Evolutionary conservation across 1,139 yeast species (phyloP).

Genomic region (Debaryomyces nepalensis): DNA sequence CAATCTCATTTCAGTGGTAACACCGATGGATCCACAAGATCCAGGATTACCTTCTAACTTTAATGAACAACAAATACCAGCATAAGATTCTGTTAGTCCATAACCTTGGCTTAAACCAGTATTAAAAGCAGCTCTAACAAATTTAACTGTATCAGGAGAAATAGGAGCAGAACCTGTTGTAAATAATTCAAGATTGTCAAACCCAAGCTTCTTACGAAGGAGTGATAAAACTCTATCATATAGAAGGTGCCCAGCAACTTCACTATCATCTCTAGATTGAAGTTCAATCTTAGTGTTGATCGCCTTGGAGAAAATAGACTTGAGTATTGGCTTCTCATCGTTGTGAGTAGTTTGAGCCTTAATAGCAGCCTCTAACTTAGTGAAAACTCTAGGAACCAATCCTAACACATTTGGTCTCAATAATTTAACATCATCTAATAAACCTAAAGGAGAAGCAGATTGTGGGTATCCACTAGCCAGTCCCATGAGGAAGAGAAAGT

Average conservation of each 20-base stretch:
- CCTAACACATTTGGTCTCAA: constrained; percentile 42
- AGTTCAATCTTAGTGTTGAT: constrained; percentile 36
- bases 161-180: constrained; percentile 52
- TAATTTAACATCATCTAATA: constrained; percentile 42
- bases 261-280: constrained; percentile 35
- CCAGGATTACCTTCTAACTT: constrained; percentile 44
- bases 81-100: constrained; percentile 53
- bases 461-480: constrained; percentile 48
- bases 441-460: constrained; percentile 39
- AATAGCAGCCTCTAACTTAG: constrained; percentile 49
- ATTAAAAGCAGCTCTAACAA: constrained; percentile 44
- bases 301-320: constrained; percentile 32
- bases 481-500: constrained; percentile 31
- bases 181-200: constrained; percentile 31
- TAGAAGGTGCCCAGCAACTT: constrained; percentile 32
- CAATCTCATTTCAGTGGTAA: constrained; percentile 41
- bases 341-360: constrained; percentile 49
- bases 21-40: constrained; percentile 42
- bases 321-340: constrained; percentile 40
- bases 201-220: constrained; percentile 42
- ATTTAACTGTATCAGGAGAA: constrained; percentile 44
- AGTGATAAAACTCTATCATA: constrained; percentile 35
- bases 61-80: constrained; percentile 40
- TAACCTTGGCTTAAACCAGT: constrained; percentile 49
- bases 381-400: constrained; percentile 45